Evolutionary conservation across 1,284 basidiomycete genomes (phyloP).

Genomic region (Crucibulum parvulum): DNA sequence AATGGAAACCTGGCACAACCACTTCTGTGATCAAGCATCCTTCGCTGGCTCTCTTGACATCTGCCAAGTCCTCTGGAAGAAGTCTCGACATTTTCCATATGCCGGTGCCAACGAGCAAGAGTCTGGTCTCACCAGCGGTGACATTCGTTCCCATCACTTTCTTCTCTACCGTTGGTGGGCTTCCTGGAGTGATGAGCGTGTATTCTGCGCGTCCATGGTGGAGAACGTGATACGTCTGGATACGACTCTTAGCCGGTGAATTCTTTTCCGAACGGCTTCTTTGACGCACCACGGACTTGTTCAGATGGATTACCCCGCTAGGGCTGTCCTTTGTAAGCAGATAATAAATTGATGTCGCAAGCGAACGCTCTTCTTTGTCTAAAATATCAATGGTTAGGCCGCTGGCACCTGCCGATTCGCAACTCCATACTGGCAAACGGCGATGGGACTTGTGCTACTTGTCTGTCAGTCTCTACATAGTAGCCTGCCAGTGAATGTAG

Average conservation of each 20-base stretch:
- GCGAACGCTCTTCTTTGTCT: slow-evolving; percentile 4
- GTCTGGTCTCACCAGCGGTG: slow-evolving; percentile 45
- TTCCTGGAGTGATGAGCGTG: slow-evolving; percentile 6
- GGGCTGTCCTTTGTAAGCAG: slow-evolving; percentile 19
- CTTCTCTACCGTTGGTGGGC: slow-evolving; percentile 42
- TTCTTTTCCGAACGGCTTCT: not conserved
- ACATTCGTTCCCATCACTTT: slow-evolving; percentile 49
- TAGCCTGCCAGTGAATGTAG: slow-evolving; percentile 8
- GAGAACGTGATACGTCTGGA: not conserved
- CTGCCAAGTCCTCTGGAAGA: slow-evolving; percentile 42
- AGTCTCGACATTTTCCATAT: slow-evolving; percentile 59
- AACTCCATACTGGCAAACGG: slow-evolving; percentile 13
- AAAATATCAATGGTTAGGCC: not conserved
- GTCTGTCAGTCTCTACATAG: slow-evolving; percentile 13
- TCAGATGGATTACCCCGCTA: slow-evolving; percentile 21
- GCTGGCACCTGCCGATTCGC: not conserved
- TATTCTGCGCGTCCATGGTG: slow-evolving; percentile 8
- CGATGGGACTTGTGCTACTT: slow-evolving; percentile 6
- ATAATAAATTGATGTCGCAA: slow-evolving; percentile 24
- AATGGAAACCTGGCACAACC: slow-evolving; percentile 53
- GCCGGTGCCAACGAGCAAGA: slow-evolving; percentile 52
- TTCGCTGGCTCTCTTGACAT: slow-evolving; percentile 27
- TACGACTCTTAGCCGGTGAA: too few relatives aligned
- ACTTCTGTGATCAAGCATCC: slow-evolving; percentile 58
- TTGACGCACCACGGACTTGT: slow-evolving; percentile 21